Percentiles rank a stretch among this genome's conserved stretches.
phyloP scores from a whole-genome alignment of 108 stramenopile species.

The Fragilariopsis cylindrus region DNA sequence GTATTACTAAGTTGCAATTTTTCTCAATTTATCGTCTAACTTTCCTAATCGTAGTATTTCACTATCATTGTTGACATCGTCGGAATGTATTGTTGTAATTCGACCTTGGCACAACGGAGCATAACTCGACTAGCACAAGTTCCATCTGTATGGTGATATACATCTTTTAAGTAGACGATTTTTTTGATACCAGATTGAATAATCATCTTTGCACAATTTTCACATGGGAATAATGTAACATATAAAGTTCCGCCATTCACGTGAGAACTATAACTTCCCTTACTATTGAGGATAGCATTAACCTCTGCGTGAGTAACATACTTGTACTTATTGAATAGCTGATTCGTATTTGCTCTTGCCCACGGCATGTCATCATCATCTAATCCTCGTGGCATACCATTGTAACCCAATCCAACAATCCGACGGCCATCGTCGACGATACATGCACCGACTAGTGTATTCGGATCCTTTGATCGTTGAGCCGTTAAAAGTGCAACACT shows the following conservation, averaged over 20 bases:
- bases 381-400: conserved; percentile 96
- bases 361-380: conserved; percentile 93
- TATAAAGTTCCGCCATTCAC: conserved; percentile 85
- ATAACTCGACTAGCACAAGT: conserved; percentile 91
- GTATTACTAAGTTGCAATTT: too few relatives aligned
- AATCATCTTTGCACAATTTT: conserved; percentile 96
- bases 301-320: conserved; percentile 99
- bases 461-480: conserved; percentile 95
- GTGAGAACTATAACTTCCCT: conserved; percentile 71
- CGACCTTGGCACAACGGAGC: conserved; percentile 88
- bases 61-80: neutral
- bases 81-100: conserved; percentile 54
- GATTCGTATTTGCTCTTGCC: conserved; percentile 52
- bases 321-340: conserved; percentile 92
- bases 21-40: too few relatives aligned
- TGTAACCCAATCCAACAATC: conserved; percentile 97
- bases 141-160: conserved; percentile 86
- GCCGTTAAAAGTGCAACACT: conserved; percentile 93
- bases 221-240: conserved; percentile 97
- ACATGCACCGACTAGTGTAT: conserved; percentile 95
- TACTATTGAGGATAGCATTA: conserved; percentile 94
- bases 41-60: neutral
- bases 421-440: conserved; percentile 63
- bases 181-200: conserved; percentile 95
- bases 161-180: conserved; percentile 94